phyloP scores from a whole-genome alignment of 352 stramenopile species.

The Pythium phragmiticola region DNA sequence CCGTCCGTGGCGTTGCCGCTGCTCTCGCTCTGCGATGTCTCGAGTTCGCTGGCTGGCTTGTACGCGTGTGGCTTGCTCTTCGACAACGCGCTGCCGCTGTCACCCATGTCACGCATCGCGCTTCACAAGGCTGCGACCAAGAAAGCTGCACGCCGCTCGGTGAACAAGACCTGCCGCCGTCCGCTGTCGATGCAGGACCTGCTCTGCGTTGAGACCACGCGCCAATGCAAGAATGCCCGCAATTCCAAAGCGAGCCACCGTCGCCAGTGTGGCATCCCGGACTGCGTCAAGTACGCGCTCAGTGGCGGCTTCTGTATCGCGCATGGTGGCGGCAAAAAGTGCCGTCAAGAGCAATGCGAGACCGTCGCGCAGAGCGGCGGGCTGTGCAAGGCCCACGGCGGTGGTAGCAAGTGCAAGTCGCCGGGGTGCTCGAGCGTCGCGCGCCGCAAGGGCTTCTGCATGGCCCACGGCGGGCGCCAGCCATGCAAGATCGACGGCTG shows the following conservation, averaged over 20 bases:
- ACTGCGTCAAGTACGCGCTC: slow-evolving; percentile 67
- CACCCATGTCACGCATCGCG: slow-evolving; percentile 6
- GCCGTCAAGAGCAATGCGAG: slow-evolving; percentile 48
- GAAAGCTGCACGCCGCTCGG: slow-evolving; percentile 11
- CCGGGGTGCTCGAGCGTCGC: slow-evolving; percentile 57
- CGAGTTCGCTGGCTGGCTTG: not conserved
- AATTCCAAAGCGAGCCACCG: slow-evolving; percentile 38
- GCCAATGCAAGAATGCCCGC: slow-evolving; percentile 11
- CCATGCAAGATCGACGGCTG: slow-evolving; percentile 74
- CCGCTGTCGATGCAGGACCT: slow-evolving; percentile 54
- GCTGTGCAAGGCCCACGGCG: slow-evolving; percentile 80
- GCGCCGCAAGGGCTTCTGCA: slow-evolving; percentile 68
- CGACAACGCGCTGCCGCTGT: not conserved
- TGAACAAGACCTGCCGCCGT: slow-evolving; percentile 29
- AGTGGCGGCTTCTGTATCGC: slow-evolving; percentile 71
- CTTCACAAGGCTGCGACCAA: slow-evolving; percentile 26
- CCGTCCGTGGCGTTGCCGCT: not conserved
- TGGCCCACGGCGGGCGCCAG: slow-evolving; percentile 67
- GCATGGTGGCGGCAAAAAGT: slow-evolving; percentile 77
- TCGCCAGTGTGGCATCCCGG: slow-evolving; percentile 54
- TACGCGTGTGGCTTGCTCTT: slow-evolving; percentile 4
- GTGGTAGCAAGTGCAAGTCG: slow-evolving; percentile 78
- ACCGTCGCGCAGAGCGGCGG: slow-evolving; percentile 80
- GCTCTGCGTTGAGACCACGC: slow-evolving; percentile 35
- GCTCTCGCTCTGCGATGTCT: slow-evolving; percentile 8